Evolutionary conservation across 2,329 filamentous ascomycete genomes (phyloP).

Genomic region (Coleophoma cylindrospora): DNA sequence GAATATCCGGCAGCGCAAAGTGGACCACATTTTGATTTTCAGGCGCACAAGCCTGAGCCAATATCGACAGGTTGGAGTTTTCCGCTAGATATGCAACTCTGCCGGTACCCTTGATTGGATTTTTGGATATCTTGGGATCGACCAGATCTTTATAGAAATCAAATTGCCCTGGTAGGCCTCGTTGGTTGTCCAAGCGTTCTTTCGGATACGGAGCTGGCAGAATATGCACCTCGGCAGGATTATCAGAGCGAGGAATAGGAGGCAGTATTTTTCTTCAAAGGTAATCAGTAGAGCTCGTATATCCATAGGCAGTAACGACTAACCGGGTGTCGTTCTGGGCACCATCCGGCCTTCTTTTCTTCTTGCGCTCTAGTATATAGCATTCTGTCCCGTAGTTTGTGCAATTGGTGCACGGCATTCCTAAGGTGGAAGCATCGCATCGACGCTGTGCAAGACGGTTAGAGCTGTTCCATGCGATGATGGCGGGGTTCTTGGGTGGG

Average conservation of each 20-base stretch:
- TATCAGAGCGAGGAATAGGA: too few species aligned
- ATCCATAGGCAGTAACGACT: slow-evolving; percentile 13
- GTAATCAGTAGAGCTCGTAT: not conserved
- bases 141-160: slow-evolving; percentile 61
- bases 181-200: too few species aligned
- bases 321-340: not conserved
- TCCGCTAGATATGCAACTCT: slow-evolving; percentile 55
- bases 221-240: too few species aligned
- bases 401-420: slow-evolving; percentile 68
- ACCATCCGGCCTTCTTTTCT: slow-evolving; percentile 50
- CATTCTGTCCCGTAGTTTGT: slow-evolving; percentile 70
- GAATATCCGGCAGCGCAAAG: not conserved
- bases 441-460: slow-evolving; percentile 44
- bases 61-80: not conserved
- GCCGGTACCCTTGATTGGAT: slow-evolving; percentile 66
- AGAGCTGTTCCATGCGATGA: too few species aligned
- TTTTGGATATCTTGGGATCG: slow-evolving; percentile 66
- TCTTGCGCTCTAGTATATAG: slow-evolving; percentile 65
- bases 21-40: not conserved
- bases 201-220: too few species aligned
- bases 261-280: not conserved
- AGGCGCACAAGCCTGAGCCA: not conserved
- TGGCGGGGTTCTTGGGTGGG: too few species aligned
- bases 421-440: slow-evolving; percentile 65
- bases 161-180: not conserved